phyloP scores from a whole-genome alignment of 2,329 filamentous ascomycete species.

The Conoideocrella luteorostrata region DNA sequence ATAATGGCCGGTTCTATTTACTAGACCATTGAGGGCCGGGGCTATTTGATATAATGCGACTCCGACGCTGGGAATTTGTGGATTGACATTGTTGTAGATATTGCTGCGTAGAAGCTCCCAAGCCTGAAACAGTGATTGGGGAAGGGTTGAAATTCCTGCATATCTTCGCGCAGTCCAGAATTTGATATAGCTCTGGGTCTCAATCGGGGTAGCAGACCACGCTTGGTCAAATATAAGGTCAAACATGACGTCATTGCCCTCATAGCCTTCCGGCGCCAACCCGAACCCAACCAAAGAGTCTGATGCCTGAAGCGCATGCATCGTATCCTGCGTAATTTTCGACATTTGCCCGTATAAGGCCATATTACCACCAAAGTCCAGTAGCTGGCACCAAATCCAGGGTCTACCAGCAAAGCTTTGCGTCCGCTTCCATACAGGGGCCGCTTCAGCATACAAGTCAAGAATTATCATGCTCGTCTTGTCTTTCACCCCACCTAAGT shows the following conservation, averaged over 20 bases:
- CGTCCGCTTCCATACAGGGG: slow-evolving; percentile 43
- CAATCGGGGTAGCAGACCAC: slow-evolving; percentile 36
- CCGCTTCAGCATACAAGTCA: slow-evolving; percentile 41
- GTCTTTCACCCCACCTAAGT: slow-evolving; percentile 36
- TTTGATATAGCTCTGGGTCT: slow-evolving; percentile 37
- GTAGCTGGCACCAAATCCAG: slow-evolving; percentile 48
- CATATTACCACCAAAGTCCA: slow-evolving; percentile 42
- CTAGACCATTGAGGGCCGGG: slow-evolving; percentile 33
- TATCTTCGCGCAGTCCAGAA: slow-evolving; percentile 39
- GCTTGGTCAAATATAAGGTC: slow-evolving; percentile 43
- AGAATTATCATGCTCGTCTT: slow-evolving; percentile 42
- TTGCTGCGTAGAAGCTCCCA: slow-evolving; percentile 39
- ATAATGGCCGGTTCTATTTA: slow-evolving; percentile 28
- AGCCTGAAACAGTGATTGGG: slow-evolving; percentile 22
- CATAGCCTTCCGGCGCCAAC: slow-evolving; percentile 41
- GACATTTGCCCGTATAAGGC: slow-evolving; percentile 42
- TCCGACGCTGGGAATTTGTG: slow-evolving; percentile 28
- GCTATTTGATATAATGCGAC: slow-evolving; percentile 39
- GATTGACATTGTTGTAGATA: slow-evolving; percentile 42
- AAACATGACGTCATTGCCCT: slow-evolving; percentile 47
- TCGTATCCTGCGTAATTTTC: slow-evolving; percentile 39
- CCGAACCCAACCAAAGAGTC: slow-evolving; percentile 39
- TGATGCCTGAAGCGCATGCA: slow-evolving; percentile 33
- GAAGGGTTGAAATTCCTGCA: slow-evolving; percentile 16
- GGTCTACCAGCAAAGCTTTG: slow-evolving; percentile 43